phyloP scores from a whole-genome alignment of 176 grass and related monocot species.

The Urochloa ruziziensis region DNA sequence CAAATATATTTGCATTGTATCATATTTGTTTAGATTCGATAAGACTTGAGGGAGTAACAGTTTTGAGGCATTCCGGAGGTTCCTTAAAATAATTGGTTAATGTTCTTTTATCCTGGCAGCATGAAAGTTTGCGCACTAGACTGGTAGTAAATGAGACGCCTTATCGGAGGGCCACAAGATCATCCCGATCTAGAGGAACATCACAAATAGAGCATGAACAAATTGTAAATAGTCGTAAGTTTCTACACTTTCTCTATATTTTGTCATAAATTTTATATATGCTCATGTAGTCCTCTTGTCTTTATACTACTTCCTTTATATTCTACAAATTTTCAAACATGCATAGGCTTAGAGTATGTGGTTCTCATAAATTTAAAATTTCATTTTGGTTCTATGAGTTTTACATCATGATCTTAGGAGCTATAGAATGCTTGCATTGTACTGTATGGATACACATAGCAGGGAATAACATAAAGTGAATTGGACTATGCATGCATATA shows the following conservation, averaged over 20 bases:
- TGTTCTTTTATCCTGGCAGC: not conserved
- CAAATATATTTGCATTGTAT: not conserved
- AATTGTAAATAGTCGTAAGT: not conserved
- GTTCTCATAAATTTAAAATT: not conserved
- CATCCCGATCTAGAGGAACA: not conserved
- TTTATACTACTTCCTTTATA: not conserved
- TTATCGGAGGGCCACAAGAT: not conserved
- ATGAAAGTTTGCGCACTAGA: constrained; percentile 1
- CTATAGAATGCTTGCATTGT: not conserved
- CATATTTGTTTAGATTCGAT: too few species aligned
- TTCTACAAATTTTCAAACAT: not conserved
- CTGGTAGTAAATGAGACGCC: not conserved
- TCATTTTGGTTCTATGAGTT: not conserved
- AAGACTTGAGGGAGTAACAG: not conserved
- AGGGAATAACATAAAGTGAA: not conserved
- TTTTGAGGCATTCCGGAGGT: not conserved
- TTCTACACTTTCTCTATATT: not conserved
- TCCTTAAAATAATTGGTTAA: not conserved
- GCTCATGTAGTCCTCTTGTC: not conserved
- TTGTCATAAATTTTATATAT: not conserved
- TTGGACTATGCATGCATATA: not conserved
- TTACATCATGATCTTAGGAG: not conserved
- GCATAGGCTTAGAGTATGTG: not conserved
- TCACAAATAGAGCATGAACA: not conserved
- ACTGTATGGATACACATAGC: not conserved